Evolutionary conservation across 768 basidiomycete genomes (phyloP).

Genomic region (Termitomyces sp.): DNA sequence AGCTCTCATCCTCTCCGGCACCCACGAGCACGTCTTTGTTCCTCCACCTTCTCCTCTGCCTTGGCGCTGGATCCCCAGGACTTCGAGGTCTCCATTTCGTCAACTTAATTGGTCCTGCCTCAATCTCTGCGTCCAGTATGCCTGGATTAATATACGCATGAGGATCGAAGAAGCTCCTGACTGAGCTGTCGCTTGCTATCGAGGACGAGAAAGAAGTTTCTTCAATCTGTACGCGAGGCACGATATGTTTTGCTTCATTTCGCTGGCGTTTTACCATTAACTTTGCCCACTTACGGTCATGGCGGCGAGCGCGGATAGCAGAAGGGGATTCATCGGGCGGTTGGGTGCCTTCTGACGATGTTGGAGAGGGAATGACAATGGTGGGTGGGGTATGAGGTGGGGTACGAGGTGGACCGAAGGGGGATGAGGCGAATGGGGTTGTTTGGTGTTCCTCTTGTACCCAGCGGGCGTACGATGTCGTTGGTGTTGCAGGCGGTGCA

Average conservation of each 20-base stretch:
- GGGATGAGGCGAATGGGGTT: background rate
- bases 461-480: background rate
- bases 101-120: background rate
- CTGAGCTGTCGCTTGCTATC: background rate
- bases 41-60: background rate
- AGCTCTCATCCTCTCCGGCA: background rate
- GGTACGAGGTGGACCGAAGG: background rate
- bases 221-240: background rate
- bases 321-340: background rate
- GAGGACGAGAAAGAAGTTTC: background rate
- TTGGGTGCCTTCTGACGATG: slow-evolving; percentile 1
- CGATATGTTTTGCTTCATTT: background rate
- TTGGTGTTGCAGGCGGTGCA: slow-evolving; percentile 1
- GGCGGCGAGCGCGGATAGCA: background rate
- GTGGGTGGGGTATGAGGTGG: background rate
- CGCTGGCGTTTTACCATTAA: background rate
- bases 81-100: background rate
- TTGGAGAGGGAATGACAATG: slow-evolving; percentile 3
- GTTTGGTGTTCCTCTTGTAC: background rate
- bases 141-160: background rate
- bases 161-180: background rate
- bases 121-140: background rate
- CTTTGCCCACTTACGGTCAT: background rate
- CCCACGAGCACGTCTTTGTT: background rate
- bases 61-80: background rate